Percentiles rank a stretch among this genome's conserved stretches.
phyloP scores from a whole-genome alignment of 441 rosid genomes.

The Sinapis alba region DNA sequence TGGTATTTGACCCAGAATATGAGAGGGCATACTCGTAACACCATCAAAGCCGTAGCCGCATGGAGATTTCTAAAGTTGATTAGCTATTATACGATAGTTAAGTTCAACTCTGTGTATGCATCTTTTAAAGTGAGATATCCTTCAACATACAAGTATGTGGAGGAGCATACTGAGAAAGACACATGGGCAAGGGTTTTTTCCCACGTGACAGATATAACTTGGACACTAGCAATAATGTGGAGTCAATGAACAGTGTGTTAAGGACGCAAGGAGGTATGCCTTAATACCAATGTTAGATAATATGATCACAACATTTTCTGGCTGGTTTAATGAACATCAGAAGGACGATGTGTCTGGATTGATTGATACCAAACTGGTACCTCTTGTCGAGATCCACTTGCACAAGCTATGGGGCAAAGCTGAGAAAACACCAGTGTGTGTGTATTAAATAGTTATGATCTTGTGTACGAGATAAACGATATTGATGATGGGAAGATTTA shows the following conservation, averaged over 20 bases:
- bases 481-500: neutral
- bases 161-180: neutral
- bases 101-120: neutral
- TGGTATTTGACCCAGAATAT: neutral
- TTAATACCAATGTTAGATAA: neutral
- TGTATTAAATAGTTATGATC: too few relatives aligned
- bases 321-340: too few relatives aligned
- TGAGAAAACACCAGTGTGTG: too few relatives aligned
- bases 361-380: too few relatives aligned
- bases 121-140: neutral
- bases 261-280: too few relatives aligned
- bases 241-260: neutral
- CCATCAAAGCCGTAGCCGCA: neutral
- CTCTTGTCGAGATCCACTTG: too few relatives aligned
- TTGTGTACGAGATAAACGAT: too few relatives aligned
- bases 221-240: neutral
- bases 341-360: too few relatives aligned
- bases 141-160: neutral
- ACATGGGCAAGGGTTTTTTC: neutral
- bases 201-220: neutral
- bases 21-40: neutral
- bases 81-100: neutral
- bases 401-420: too few relatives aligned
- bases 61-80: neutral
- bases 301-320: neutral